Evolutionary conservation across 2,329 filamentous ascomycete species (phyloP).

Genomic region (Akanthomyces lecanii): DNA sequence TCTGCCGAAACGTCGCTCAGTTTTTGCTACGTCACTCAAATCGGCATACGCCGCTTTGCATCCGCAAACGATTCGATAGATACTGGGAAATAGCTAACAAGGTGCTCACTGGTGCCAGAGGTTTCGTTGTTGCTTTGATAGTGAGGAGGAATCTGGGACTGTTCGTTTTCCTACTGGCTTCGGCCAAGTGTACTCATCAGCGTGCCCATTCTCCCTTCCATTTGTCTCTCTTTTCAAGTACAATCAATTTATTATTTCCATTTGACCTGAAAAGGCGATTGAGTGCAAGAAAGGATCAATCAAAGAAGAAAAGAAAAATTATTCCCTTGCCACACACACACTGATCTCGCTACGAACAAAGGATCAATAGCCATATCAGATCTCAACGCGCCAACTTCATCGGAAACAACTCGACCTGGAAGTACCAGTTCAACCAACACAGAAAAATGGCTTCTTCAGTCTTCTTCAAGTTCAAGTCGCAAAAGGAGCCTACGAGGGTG

Average conservation of each 20-base stretch:
- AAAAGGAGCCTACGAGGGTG: slow-evolving; percentile 90
- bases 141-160: slow-evolving; percentile 32
- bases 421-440: background rate
- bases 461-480: slow-evolving; percentile 99
- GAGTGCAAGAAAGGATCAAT: slow-evolving; percentile 31
- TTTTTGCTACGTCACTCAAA: background rate
- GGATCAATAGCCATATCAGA: background rate
- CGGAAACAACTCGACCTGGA: background rate
- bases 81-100: slow-evolving; percentile 15
- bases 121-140: slow-evolving; percentile 18
- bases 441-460: slow-evolving; percentile 85
- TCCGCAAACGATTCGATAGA: slow-evolving; percentile 9
- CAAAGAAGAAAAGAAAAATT: slow-evolving; percentile 30
- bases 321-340: slow-evolving; percentile 5
- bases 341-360: slow-evolving; percentile 9
- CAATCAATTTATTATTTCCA: slow-evolving; percentile 52
- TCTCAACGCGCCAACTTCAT: background rate
- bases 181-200: slow-evolving; percentile 38
- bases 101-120: slow-evolving; percentile 9
- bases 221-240: slow-evolving; percentile 35
- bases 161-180: slow-evolving; percentile 33
- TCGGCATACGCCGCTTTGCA: background rate
- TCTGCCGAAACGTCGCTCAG: background rate
- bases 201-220: slow-evolving; percentile 31
- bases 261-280: slow-evolving; percentile 36